phyloP scores from a whole-genome alignment of 768 basidiomycete genomes.

The Mycena amicta region DNA sequence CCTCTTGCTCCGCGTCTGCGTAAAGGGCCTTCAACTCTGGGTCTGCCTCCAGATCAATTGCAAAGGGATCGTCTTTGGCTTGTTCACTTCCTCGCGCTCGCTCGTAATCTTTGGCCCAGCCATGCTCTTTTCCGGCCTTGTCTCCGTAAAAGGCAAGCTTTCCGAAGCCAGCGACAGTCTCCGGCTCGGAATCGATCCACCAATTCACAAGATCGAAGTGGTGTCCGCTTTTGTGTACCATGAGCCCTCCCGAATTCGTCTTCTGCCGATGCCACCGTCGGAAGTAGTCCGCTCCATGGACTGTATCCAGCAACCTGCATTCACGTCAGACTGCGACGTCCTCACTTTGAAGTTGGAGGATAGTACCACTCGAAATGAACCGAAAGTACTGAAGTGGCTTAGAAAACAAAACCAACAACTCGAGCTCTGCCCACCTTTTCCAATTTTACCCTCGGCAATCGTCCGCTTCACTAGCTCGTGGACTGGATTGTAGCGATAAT shows the following conservation, averaged over 20 bases:
- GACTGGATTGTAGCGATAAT: conserved; percentile 50
- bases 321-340: no score
- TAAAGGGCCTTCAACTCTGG: conserved; percentile 46
- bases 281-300: conserved; percentile 56
- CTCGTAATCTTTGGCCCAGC: conserved; percentile 50
- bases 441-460: conserved; percentile 48
- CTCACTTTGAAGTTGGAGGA: no score
- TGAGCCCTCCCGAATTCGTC: conserved; percentile 44
- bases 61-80: conserved; percentile 51
- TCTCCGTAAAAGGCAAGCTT: conserved; percentile 50
- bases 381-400: conserved; percentile 46
- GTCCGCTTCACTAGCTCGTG: conserved; percentile 52
- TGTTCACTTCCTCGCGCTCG: conserved; percentile 43
- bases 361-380: conserved; percentile 60
- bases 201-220: conserved; percentile 59
- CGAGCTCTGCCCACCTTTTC: conserved; percentile 39
- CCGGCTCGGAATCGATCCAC: conserved; percentile 52
- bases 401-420: no score
- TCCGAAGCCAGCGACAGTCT: conserved; percentile 49
- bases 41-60: conserved; percentile 48
- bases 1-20: conserved; percentile 47
- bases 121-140: conserved; percentile 45
- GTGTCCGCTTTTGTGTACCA: conserved; percentile 49
- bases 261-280: conserved; percentile 49
- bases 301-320: conserved; percentile 51